Percentiles rank a stretch among this genome's conserved stretches.
These are phyloP conservation scores for Pyrenopolyporus hunteri DNA, from an alignment of 495 filamentous ascomycete species.

Conservation along the genomic window DNA sequence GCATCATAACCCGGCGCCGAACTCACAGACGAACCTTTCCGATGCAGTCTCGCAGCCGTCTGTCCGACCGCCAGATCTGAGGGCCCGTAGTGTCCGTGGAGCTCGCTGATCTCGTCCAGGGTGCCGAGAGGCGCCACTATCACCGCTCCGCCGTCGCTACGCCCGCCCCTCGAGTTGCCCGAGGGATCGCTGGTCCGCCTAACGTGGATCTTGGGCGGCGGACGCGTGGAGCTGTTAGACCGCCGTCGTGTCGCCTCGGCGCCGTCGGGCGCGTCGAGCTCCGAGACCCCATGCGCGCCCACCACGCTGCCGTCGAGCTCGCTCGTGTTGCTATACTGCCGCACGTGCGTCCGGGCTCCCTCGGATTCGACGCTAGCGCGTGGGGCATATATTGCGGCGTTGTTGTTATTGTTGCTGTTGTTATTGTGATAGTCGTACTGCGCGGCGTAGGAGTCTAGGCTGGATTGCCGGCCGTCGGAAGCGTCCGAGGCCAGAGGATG, in stretches of 20 bases:
- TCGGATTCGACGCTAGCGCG: conserved; percentile 44
- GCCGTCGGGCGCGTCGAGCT: conserved; percentile 35
- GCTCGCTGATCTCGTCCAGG: conserved; percentile 42
- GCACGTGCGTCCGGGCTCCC: conserved; percentile 39
- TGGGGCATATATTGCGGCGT: conserved; percentile 17
- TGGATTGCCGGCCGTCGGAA: conserved; percentile 40
- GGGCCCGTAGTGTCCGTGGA: conserved; percentile 48
- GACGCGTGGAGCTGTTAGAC: conserved; percentile 22
- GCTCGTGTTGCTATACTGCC: conserved; percentile 48
- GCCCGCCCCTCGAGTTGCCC: conserved; percentile 3
- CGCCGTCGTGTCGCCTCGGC: conserved; percentile 24
- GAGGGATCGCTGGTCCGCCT: conserved; percentile 27
- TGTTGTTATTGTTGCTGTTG: too few relatives aligned
- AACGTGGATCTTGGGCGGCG: not conserved
- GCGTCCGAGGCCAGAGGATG: conserved; percentile 11
- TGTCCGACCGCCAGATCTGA: conserved; percentile 25
- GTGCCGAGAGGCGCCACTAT: conserved; percentile 34
- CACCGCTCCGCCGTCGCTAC: not conserved
- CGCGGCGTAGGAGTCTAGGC: conserved; percentile 38
- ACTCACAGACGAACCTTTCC: not conserved
- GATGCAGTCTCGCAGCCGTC: conserved; percentile 12
- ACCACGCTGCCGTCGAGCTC: conserved; percentile 48
- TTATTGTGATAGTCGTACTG: conserved; percentile 47
- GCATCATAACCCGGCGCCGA: not conserved
- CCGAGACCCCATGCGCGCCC: conserved; percentile 34